These are phyloP conservation scores for Primulina tabacum DNA, from an alignment of 257 asterid species.

Conservation along the genomic window DNA sequence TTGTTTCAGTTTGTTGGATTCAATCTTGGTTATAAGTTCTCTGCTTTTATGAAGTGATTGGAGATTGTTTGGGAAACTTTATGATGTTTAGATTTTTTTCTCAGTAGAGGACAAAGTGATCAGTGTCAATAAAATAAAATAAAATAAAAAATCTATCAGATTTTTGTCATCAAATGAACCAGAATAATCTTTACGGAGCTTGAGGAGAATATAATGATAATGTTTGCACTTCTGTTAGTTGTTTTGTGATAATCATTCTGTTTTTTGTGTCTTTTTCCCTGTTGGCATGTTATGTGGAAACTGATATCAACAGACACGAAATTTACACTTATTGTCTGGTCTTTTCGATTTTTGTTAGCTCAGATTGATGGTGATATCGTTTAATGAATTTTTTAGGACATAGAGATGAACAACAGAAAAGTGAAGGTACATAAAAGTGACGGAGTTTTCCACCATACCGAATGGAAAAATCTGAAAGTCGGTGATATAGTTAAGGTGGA, in stretches of 20 bases:
- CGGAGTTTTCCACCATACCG: slow-evolving; percentile 53
- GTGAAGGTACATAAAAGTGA: slow-evolving; percentile 64
- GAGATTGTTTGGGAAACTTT: slow-evolving; percentile 12
- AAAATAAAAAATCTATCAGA: no score
- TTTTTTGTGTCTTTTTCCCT: neutral
- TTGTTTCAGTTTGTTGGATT: neutral
- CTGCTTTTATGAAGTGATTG: slow-evolving; percentile 2
- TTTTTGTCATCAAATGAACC: neutral
- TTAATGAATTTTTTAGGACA: slow-evolving; percentile 47
- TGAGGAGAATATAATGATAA: neutral
- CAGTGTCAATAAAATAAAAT: neutral
- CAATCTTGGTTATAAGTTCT: neutral
- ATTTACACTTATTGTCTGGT: neutral
- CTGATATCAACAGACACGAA: neutral
- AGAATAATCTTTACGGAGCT: neutral
- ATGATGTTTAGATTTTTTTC: neutral
- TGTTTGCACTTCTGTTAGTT: neutral
- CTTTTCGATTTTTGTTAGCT: neutral
- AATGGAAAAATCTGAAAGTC: slow-evolving; percentile 77
- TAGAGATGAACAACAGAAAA: slow-evolving; percentile 75
- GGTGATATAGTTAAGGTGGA: slow-evolving; percentile 83
- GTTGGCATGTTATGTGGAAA: neutral
- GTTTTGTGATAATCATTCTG: neutral
- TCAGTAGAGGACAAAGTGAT: neutral
- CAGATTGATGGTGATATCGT: slow-evolving; percentile 10